These are phyloP conservation scores for Kokia cookei DNA, from an alignment of 441 rosid species.

Conservation along the genomic window DNA sequence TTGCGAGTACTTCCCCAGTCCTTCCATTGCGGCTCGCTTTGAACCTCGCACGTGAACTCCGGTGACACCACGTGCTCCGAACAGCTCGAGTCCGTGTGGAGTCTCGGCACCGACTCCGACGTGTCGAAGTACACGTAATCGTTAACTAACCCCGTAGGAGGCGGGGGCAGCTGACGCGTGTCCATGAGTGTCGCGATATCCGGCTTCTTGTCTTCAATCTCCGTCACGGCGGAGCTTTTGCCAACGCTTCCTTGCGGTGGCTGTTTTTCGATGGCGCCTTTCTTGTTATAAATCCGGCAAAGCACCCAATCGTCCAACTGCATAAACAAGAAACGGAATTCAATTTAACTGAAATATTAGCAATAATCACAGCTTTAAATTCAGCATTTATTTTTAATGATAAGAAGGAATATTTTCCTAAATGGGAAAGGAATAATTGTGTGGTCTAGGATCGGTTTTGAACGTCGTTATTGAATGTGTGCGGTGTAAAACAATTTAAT, in stretches of 20 bases:
- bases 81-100: constrained; percentile 78
- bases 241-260: constrained; percentile 1
- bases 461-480: not conserved
- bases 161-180: constrained; percentile 18
- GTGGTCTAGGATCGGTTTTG: not conserved
- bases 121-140: constrained; percentile 46
- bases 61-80: constrained; percentile 80
- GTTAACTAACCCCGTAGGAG: constrained; percentile 13
- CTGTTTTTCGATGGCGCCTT: constrained; percentile 57
- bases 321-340: not conserved
- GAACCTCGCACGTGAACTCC: constrained; percentile 80
- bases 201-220: constrained; percentile 45
- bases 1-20: constrained; percentile 28
- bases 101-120: constrained; percentile 79
- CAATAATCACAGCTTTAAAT: not conserved
- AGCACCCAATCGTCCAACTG: constrained; percentile 36
- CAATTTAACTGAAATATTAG: too few relatives aligned
- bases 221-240: constrained; percentile 2
- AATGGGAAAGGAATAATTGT: not conserved
- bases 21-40: constrained; percentile 68
- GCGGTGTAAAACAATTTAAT: not conserved
- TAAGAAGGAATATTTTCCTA: constrained; percentile 20
- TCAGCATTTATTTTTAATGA: not conserved
- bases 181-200: constrained; percentile 4
- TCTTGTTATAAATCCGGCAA: constrained; percentile 89